Conservation (phyloP, 1,139 yeast genomes). For the Yamadazyma conglobata region DNA sequence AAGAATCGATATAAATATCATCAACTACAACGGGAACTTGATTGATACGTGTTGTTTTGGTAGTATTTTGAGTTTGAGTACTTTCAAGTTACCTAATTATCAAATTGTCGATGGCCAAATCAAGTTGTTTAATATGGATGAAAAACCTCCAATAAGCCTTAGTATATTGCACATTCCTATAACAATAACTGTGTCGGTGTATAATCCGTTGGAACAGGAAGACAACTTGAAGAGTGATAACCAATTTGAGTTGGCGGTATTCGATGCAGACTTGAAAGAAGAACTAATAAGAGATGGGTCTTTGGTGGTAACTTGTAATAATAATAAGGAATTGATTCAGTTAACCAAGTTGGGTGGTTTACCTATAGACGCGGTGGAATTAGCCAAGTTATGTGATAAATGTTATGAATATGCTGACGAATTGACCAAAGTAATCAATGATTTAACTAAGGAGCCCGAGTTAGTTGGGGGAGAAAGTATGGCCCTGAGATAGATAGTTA, state of each 20-base stretch:
- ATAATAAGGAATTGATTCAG: conserved; percentile 88
- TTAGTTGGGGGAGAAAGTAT: conserved; percentile 28
- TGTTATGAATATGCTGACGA: conserved; percentile 64
- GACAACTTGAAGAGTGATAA: conserved; percentile 66
- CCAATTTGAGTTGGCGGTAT: conserved; percentile 55
- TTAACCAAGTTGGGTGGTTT: conserved; percentile 88
- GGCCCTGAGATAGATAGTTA: conserved; percentile 1
- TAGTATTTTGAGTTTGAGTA: conserved; percentile 80
- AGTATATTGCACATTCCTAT: conserved; percentile 87
- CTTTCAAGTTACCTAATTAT: conserved; percentile 81
- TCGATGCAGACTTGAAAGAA: conserved; percentile 79
- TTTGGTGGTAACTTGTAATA: conserved; percentile 81
- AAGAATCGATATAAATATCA: conserved; percentile 83
- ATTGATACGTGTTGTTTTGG: conserved; percentile 90
- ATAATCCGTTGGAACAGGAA: conserved; percentile 61
- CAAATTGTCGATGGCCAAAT: conserved; percentile 66
- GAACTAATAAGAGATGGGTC: conserved; percentile 76
- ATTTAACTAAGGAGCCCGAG: conserved; percentile 53
- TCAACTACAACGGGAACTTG: conserved; percentile 89
- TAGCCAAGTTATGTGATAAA: conserved; percentile 65
- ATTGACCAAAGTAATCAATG: conserved; percentile 63
- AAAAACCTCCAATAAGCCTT: conserved; percentile 82
- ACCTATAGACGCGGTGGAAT: conserved; percentile 68
- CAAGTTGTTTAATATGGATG: conserved; percentile 66
- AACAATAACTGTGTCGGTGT: conserved; percentile 86